Evolutionary conservation across 768 basidiomycete genomes (phyloP).

Genomic region (Xerocomellus amylosporus): DNA sequence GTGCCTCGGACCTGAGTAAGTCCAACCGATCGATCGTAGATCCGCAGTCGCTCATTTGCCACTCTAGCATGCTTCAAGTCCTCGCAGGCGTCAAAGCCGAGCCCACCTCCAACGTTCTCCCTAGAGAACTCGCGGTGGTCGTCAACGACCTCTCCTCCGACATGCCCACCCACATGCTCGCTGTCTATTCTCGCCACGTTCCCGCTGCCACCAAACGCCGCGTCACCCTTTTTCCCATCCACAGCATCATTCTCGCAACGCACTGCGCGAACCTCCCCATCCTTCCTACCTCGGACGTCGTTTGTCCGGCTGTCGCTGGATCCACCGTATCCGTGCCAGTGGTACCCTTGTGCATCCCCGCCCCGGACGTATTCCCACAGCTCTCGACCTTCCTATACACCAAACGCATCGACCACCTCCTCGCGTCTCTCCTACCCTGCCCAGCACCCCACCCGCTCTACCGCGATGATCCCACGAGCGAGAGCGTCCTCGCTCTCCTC

Average conservation of each 20-base stretch:
- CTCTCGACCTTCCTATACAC: conserved; percentile 69
- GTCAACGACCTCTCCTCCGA: conserved; percentile 32
- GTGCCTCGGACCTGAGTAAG: conserved; percentile 30
- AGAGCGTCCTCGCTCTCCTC: conserved; percentile 12
- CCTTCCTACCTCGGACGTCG: conserved; percentile 16
- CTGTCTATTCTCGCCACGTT: conserved; percentile 26
- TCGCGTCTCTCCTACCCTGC: conserved; percentile 60
- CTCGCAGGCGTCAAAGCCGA: conserved; percentile 29
- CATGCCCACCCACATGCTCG: conserved; percentile 33
- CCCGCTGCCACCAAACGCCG: conserved; percentile 27
- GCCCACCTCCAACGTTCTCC: conserved; percentile 22
- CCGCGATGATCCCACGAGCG: conserved; percentile 21
- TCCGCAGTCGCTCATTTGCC: conserved; percentile 6
- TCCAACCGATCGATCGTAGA: background rate
- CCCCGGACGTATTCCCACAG: conserved; percentile 62
- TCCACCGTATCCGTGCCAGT: conserved; percentile 49
- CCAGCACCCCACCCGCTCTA: conserved; percentile 26
- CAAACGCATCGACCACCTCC: conserved; percentile 55
- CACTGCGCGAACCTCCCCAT: conserved; percentile 31
- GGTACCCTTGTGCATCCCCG: conserved; percentile 66
- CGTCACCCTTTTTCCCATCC: conserved; percentile 36
- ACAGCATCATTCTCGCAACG: conserved; percentile 35
- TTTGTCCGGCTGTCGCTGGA: conserved; percentile 12
- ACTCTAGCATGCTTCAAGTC: conserved; percentile 30
- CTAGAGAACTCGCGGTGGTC: conserved; percentile 24